Base-by-base conservation (phyloP, 2,329 filamentous ascomycete genomes). In the Mycosphaerella sp. region DNA sequence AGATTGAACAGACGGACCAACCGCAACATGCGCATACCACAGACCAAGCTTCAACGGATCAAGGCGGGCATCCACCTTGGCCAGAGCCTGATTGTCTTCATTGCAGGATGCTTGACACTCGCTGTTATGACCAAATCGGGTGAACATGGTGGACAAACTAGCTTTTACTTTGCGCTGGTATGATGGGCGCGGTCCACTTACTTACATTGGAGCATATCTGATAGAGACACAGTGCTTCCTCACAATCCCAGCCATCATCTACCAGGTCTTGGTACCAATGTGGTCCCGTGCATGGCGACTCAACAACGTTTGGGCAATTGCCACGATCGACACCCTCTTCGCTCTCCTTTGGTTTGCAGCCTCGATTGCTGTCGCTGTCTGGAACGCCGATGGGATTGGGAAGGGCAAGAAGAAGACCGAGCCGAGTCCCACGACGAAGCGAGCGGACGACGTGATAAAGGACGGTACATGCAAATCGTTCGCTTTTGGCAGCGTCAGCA, bases 271-370 rank as follows among this genome's bases (percentile, higher is more conserved):
- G 66, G 78, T 81, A 4, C 81, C 81, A 4, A 79, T 81, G 71
- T 84, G 80, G 77, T 75, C 76, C 23, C 78, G 81, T 58, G 77
- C 80, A 26, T 74, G 74, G 59, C 74, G 76, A 48, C 81, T 84
- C 63, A 78, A 78, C 53, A 82, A 82, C 61, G 77, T 79, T 38
- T 83, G 82, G 63, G 80, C 79, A 49, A 82, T 82, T 64, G 76
- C 78, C 7, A 70, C 73, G 2, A 66, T 84, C 53, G 81, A 84
- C 61, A 67, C 73, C 11, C 62, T 82, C 23, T 81, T 76, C 62
- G 67, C 74, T 4, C 65, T 83, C 8, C 66, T 84, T 39, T 84
- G 81, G 81, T 80, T 83, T 63, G 73, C 74, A 4, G 80, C 80
- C 4, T 81, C 80, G 72, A 72, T 80, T 11, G 73, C 76, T 39